These are phyloP conservation scores for Dacryopinax spathularia DNA, from an alignment of 768 basidiomycete species.

Conservation along the genomic window DNA sequence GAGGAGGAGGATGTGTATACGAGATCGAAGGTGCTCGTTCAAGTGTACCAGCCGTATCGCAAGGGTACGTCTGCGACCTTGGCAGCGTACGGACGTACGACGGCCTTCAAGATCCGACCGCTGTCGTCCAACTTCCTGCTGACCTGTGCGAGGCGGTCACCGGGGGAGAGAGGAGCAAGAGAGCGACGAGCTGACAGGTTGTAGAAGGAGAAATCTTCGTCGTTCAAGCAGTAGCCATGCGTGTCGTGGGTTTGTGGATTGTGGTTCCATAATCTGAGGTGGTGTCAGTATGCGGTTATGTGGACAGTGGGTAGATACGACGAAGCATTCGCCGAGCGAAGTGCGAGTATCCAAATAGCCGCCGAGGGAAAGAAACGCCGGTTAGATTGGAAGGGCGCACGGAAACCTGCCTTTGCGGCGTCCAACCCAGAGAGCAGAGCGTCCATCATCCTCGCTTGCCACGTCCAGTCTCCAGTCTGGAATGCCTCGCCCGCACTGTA, in stretches of 20 bases:
- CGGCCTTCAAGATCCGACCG: conserved; percentile 53
- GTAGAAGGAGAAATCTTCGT: conserved; percentile 96
- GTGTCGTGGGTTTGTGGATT: conserved; percentile 73
- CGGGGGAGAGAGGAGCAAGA: conserved; percentile 37
- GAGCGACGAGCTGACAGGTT: conserved; percentile 27
- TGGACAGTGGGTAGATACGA: not conserved
- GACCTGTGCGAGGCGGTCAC: too few relatives aligned
- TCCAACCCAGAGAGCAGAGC: conserved; percentile 77
- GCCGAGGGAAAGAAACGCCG: too few relatives aligned
- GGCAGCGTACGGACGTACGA: conserved; percentile 83
- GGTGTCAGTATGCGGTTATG: not conserved
- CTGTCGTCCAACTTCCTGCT: conserved; percentile 89
- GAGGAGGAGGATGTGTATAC: too few relatives aligned
- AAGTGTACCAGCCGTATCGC: too few relatives aligned
- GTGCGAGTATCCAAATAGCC: too few relatives aligned
- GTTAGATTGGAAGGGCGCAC: conserved; percentile 47
- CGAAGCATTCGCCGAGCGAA: too few relatives aligned
- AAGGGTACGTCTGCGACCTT: conserved; percentile 79
- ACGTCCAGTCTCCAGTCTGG: conserved; percentile 52
- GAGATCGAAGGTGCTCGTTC: too few relatives aligned
- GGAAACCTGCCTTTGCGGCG: conserved; percentile 65
- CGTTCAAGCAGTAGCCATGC: conserved; percentile 81
- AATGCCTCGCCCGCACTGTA: conserved; percentile 58
- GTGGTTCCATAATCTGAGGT: conserved; percentile 87
- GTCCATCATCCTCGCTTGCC: conserved; percentile 90